phyloP scores from a whole-genome alignment of 2,329 filamentous ascomycete species.

The Furcasterigmium sp. region DNA sequence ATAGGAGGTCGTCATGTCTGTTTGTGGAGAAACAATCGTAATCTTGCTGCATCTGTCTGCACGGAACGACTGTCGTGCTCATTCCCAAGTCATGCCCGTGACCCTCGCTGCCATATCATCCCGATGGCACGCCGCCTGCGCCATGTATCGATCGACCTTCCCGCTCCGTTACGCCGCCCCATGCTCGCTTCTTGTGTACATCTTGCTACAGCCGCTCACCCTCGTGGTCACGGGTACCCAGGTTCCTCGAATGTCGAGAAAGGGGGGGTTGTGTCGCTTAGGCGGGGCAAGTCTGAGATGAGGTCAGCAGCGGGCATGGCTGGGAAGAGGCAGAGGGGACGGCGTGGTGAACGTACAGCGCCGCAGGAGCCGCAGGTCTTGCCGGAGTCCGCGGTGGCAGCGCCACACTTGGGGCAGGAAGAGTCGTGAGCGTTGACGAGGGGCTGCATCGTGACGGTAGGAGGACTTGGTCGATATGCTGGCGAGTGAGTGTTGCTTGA shows the following conservation, averaged over 20 bases:
- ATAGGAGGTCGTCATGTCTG: no score
- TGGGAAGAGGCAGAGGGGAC: not conserved
- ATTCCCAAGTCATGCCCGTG: no score
- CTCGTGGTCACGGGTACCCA: constrained; percentile 7
- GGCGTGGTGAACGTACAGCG: constrained; percentile 38
- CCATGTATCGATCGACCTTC: no score
- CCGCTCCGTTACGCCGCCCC: constrained; percentile 9
- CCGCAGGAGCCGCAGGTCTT: constrained; percentile 54
- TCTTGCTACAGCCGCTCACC: constrained; percentile 3
- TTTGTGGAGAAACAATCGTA: no score
- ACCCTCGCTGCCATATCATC: no score
- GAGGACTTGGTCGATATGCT: not conserved
- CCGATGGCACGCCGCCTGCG: no score
- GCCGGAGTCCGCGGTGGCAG: constrained; percentile 32
- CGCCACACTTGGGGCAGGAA: constrained; percentile 53
- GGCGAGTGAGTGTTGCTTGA: not conserved
- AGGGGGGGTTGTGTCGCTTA: constrained; percentile 13
- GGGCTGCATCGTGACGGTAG: constrained; percentile 14
- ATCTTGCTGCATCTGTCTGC: no score
- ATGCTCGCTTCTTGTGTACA: constrained; percentile 4
- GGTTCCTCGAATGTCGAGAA: constrained; percentile 1
- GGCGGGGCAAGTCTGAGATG: constrained; percentile 24
- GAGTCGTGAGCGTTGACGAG: constrained; percentile 29
- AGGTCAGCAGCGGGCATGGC: not conserved
- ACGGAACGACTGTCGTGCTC: no score